phyloP scores from a whole-genome alignment of 2,329 filamentous ascomycete genomes.

The Trichoderma semiorbis region DNA sequence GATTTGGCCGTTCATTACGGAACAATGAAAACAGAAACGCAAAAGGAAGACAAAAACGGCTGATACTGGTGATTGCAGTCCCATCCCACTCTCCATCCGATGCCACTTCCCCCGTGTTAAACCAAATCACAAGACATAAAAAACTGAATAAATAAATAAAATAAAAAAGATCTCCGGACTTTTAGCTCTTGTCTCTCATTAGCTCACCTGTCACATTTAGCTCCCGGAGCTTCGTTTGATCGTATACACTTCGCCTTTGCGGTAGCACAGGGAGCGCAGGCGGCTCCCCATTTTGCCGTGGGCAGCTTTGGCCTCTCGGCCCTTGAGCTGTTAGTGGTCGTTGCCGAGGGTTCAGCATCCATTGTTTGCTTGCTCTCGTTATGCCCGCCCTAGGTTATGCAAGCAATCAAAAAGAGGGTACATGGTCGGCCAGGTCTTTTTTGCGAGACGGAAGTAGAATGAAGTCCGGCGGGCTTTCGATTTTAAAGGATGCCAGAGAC shows the following conservation, averaged over 20 bases:
- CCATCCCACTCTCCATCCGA: background rate
- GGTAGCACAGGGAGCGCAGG: slow-evolving; percentile 46
- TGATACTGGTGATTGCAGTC: background rate
- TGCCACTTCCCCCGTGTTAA: background rate
- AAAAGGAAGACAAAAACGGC: background rate
- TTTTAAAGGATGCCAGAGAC: background rate
- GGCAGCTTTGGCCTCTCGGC: slow-evolving; percentile 31
- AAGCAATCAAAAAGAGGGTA: slow-evolving; percentile 15
- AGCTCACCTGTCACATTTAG: slow-evolving; percentile 45
- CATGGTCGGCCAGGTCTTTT: slow-evolving; percentile 4
- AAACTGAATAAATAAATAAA: background rate
- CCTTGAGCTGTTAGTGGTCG: slow-evolving; percentile 9
- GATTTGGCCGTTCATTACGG: background rate
- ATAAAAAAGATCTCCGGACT: background rate
- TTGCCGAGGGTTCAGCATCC: background rate
- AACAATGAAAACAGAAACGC: background rate
- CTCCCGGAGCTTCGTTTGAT: slow-evolving; percentile 33
- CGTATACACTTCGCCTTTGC: slow-evolving; percentile 51
- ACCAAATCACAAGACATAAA: background rate
- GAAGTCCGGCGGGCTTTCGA: slow-evolving; percentile 23
- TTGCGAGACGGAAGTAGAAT: background rate
- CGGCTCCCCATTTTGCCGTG: slow-evolving; percentile 47
- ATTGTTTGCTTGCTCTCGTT: background rate
- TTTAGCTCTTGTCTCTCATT: background rate
- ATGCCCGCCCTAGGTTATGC: slow-evolving; percentile 7